Evolutionary conservation across 371 early-diverging fungal genomes (phyloP).

Genomic region (Smittium culicis): DNA sequence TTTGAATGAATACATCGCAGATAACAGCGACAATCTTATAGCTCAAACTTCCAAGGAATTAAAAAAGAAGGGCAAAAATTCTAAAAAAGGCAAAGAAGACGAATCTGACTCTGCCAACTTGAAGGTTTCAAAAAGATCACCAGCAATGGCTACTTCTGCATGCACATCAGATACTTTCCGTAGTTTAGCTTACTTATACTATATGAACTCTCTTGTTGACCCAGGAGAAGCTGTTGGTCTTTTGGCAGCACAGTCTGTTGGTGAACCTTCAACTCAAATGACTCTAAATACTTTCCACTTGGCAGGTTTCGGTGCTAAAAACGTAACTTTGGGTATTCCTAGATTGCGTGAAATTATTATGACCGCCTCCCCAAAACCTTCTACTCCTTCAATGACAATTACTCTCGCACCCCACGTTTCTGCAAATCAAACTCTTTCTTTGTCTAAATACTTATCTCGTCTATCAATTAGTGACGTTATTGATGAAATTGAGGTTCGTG

Average conservation of each 20-base stretch:
- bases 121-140: conserved; percentile 25
- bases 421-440: background rate
- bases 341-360: conserved; percentile 99
- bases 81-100: conserved; percentile 9
- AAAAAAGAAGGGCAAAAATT: conserved; percentile 13
- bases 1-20: conserved; percentile 33
- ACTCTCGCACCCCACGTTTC: background rate
- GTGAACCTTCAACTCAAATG: conserved; percentile 99
- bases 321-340: conserved; percentile 60
- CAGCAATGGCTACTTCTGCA: conserved; percentile 19
- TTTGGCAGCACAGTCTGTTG: conserved; percentile 96
- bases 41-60: conserved; percentile 11
- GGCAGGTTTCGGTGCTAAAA: conserved; percentile 98
- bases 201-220: conserved; percentile 83
- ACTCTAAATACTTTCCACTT: conserved; percentile 99
- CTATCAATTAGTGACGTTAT: conserved; percentile 69
- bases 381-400: conserved; percentile 85
- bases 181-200: conserved; percentile 84
- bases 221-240: conserved; percentile 98
- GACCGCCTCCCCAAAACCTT: conserved; percentile 89
- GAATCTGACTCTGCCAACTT: conserved; percentile 36
- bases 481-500: conserved; percentile 60
- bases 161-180: conserved; percentile 51
- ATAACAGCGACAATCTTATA: conserved; percentile 22
- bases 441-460: conserved; percentile 39